Evolutionary conservation across 768 basidiomycete genomes (phyloP).

Genomic region (Exidia glandulosa): DNA sequence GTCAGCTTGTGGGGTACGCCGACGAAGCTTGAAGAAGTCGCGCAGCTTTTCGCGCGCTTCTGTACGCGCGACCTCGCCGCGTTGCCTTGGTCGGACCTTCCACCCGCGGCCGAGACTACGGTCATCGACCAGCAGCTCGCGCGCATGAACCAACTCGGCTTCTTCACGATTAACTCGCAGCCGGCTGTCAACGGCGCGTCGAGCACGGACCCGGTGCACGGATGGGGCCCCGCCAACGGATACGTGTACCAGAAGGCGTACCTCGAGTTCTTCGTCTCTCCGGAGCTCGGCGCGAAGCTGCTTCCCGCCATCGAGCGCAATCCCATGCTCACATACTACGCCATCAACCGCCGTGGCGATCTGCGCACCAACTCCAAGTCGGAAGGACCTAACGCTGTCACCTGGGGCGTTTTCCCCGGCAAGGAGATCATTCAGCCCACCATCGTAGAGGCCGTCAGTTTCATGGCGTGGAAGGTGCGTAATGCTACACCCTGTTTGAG

Average conservation of each 20-base stretch:
- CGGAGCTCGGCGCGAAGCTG: slow-evolving; percentile 58
- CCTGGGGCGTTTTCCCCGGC: slow-evolving; percentile 96
- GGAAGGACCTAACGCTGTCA: slow-evolving; percentile 96
- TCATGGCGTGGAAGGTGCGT: slow-evolving; percentile 94
- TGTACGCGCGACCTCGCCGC: slow-evolving; percentile 61
- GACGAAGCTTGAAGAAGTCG: slow-evolving; percentile 48
- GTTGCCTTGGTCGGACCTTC: slow-evolving; percentile 92
- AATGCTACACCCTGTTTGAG: not conserved
- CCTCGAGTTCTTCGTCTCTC: slow-evolving; percentile 87
- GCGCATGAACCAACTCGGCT: slow-evolving; percentile 82
- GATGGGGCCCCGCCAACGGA: slow-evolving; percentile 91
- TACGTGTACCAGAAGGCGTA: slow-evolving; percentile 98
- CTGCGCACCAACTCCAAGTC: slow-evolving; percentile 89
- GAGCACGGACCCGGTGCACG: slow-evolving; percentile 76
- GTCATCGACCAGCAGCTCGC: slow-evolving; percentile 71
- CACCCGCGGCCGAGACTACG: slow-evolving; percentile 72
- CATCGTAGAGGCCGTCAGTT: slow-evolving; percentile 92
- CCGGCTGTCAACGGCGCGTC: slow-evolving; percentile 85
- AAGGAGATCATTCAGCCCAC: slow-evolving; percentile 96
- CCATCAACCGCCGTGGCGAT: slow-evolving; percentile 93
- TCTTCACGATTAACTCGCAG: slow-evolving; percentile 95
- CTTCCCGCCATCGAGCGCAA: slow-evolving; percentile 67
- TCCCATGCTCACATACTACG: slow-evolving; percentile 86
- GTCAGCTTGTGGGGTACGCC: slow-evolving; percentile 84
- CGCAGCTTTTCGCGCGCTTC: slow-evolving; percentile 71